Evolutionary conservation across 140 eudicot species (phyloP), one percentile per base, ranked within the genome.

Genomic region (Erigeron philadelphicus): DNA sequence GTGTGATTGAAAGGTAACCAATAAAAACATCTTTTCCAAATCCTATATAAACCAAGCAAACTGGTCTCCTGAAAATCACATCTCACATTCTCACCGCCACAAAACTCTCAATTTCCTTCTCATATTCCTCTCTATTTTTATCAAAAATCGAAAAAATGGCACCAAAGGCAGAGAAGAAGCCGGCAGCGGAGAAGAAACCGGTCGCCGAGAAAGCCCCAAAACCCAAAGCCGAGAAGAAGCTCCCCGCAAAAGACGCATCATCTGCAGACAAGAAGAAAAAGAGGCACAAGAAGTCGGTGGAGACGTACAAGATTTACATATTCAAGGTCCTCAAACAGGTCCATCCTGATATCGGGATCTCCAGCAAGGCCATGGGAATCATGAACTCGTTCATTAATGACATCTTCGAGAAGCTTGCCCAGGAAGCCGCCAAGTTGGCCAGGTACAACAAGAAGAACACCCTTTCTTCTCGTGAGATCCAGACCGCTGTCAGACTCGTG

Each of bases 361-460:
- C 57, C 6, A 50, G 57, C 8, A 50, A 50, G 57, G 57, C 57
- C 5, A 50, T 50, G 57, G 57, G 57, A 18, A 50, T 50, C 19
- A 50, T 50, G 57, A 50, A 50, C 18, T 49, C 56, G 2, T 49
- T 49, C 6, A 49, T 49, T 2, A 49, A 49, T 4, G 56, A 49
- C 6, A 49, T 49, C 7, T 49, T 49, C 15, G 56, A 49, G 56
- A 49, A 49, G 1, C 56, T 49, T 3, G 56, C 56, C 6, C 56
- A 49, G 15, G 56, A 49, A 3, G 56, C 56, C 15, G 13, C 56
- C 13, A 49, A 49, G 7, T 3, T 49, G 56, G 56, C 56, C 15
- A 50, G 57, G 57, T 50, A 50, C 16, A 50, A 50, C 57, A 50
- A 50, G 57, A 50, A 50, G 21, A 12, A 50, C 57, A 50, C 57